These are phyloP conservation scores for Acanthamoeba healyi DNA, from an alignment of 208 protist genomes.

Conservation along the genomic window DNA sequence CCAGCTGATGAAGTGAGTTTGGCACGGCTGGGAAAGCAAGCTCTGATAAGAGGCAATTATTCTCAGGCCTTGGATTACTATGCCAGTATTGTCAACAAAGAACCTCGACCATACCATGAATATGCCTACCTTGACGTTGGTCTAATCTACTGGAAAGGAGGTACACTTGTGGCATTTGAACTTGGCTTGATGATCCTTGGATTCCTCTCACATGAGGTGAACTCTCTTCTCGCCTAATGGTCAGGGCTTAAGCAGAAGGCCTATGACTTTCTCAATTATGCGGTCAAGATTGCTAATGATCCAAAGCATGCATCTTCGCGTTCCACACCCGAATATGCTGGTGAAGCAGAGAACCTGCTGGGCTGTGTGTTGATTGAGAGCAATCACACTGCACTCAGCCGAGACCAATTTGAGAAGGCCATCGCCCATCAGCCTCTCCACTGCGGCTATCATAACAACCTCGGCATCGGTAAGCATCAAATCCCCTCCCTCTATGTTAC, in stretches of 20 bases:
- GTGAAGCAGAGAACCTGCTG: constrained; percentile 25
- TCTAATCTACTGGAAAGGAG: constrained; percentile 27
- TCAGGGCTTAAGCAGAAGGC: constrained; percentile 19
- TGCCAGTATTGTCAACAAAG: not conserved
- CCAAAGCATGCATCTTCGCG: not conserved
- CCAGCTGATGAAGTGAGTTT: not conserved
- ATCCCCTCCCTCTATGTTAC: not conserved
- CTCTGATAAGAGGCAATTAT: not conserved
- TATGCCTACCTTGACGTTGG: constrained; percentile 65
- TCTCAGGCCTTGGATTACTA: constrained; percentile 41
- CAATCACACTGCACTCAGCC: not conserved
- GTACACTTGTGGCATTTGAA: not conserved
- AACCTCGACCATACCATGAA: constrained; percentile 14
- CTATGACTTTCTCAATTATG: constrained; percentile 7
- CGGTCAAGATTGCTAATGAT: not conserved
- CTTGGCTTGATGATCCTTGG: not conserved
- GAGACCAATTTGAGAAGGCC: not conserved
- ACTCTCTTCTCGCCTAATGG: no score
- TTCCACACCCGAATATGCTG: not conserved
- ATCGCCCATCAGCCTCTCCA: not conserved
- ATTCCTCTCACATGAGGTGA: not conserved
- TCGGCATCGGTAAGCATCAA: not conserved
- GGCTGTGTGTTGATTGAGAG: constrained; percentile 8
- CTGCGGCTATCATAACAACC: constrained; percentile 59
- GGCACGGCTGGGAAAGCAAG: not conserved